Base-by-base conservation (phyloP, 2,329 filamentous ascomycete species). In the Trichoderma semiorbis region DNA sequence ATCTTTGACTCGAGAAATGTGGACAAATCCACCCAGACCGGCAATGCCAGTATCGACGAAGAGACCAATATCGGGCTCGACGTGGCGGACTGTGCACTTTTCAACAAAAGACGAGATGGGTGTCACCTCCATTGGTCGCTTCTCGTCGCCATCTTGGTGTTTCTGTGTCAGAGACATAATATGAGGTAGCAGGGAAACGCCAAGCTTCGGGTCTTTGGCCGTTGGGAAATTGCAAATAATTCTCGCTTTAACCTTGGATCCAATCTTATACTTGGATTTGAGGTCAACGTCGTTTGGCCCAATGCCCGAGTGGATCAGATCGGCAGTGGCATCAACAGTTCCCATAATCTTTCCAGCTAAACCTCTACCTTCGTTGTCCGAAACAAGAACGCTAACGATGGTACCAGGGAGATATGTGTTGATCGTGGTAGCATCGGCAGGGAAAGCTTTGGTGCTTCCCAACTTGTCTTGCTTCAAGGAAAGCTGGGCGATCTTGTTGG, bases 1-100 rank as follows among this genome's bases (percentile, higher is more conserved):
- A 79, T 99, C 95, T 72, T 95, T 92, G 73, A 99, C 88, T 74
- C 93, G 90, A 1, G 96, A 99, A 75, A 99, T 97, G 80, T 99
- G 96, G 26, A 97, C 94, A 78, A 98, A 99, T 11, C 93, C 93
- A n/a, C 89, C 85, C 3, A 95, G 85, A 34, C 90, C 93, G 5
- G 80, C 74, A 18, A 83, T 74, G 2, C 90, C 91, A 50, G 94
- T 82, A 75, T 92, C 89, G 8, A 94, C 86, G 77, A 97, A 97
- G 3, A 98, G 85, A 68, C 96, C 97, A 73, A 95, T 88, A 3
- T 91, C 90, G 6, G 90, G 85, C 75, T 97, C 92, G 3, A 98
- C 93, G 75, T 92, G 92, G 68, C 90, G 88, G 8, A 99, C 90
- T 47, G 89, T 94, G 71, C 93, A 93, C 75, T 92, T 88, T 61